Base-by-base conservation (phyloP, 352 stramenopile genomes). In the Pythium biforme region DNA sequence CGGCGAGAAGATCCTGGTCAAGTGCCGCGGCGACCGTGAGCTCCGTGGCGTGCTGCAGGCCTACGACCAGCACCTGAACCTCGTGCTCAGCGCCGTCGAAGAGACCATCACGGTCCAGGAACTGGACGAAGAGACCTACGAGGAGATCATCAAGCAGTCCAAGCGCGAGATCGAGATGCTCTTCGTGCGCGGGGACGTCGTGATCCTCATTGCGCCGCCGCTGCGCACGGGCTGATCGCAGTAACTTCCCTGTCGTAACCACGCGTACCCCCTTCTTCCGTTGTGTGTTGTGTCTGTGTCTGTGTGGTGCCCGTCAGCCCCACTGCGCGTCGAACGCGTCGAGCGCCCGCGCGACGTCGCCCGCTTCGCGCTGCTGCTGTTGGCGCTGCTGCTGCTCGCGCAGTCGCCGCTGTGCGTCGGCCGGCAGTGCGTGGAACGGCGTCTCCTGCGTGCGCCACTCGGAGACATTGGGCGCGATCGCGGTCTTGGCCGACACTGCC, bases 61-160 rank as follows among this genome's bases (percentile, higher is more conserved):
- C 1, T 99, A 98, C 73, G 97, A 99, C 76, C 95, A 99, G 74
- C 97, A 99, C 77, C 79, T 99, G 33, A 99, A 99, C 77, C 97
- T 99, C 89, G 96, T 99, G 54, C 76, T 99, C 25, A 97, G 95
- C 60, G 96, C 99, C 64, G 97, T 99, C 19, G 97, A 99, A 74
- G 97, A 99, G 83, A 99, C 97, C 23, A 97, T 99, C 41, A 98
- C 95, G 15, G 95, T 84, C 33, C 87, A 96, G 62, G 96, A 99
- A 74, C 81, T 99, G 52, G 97, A 99, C 74, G 87, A 97, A 68
- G 95, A 99, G 79, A 99, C 97, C 10, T 97, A 98, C 68, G 97
- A 99, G 79, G 95, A 99, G 81, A 98, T 99, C 66, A 90, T 96
- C 63, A 94, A 96, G 76, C 89, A 96, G 70, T 96, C 86, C 59